Evolutionary conservation across 2,329 filamentous ascomycete genomes (phyloP).

Genomic region (Alternaria dauci): DNA sequence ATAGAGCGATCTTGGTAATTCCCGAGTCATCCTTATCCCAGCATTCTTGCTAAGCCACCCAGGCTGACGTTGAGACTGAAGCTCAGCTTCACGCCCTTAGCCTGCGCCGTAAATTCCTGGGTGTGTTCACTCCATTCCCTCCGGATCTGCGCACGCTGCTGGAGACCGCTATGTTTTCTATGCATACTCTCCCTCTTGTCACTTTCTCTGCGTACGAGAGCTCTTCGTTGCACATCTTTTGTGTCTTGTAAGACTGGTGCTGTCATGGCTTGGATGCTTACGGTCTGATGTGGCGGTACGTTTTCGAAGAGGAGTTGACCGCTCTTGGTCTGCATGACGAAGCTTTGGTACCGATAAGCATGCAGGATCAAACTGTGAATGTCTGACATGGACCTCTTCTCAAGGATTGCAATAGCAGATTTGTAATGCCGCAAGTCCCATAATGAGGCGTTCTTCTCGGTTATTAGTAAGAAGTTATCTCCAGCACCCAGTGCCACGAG

Average conservation of each 20-base stretch:
- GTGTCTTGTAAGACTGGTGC: constrained; percentile 32
- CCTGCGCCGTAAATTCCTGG: constrained; percentile 36
- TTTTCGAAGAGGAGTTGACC: constrained; percentile 39
- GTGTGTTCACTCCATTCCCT: constrained; percentile 40
- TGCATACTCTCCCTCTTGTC: constrained; percentile 10
- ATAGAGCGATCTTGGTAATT: background rate
- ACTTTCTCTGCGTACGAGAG: constrained; percentile 12
- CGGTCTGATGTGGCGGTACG: constrained; percentile 34
- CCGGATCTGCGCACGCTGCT: constrained; percentile 34
- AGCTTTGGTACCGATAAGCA: constrained; percentile 43
- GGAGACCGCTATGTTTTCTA: constrained; percentile 24
- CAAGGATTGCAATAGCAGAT: constrained; percentile 28
- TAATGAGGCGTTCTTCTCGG: constrained; percentile 38
- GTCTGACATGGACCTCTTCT: constrained; percentile 30
- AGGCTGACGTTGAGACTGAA: constrained; percentile 40
- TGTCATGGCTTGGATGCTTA: constrained; percentile 30
- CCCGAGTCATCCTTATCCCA: constrained; percentile 21
- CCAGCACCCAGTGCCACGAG: constrained; percentile 44
- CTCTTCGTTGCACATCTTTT: constrained; percentile 10
- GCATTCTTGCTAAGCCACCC: constrained; percentile 33
- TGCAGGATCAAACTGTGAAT: constrained; percentile 37
- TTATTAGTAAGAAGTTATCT: constrained; percentile 42
- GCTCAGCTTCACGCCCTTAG: constrained; percentile 40
- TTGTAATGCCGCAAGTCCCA: constrained; percentile 42
- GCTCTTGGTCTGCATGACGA: constrained; percentile 33